Evolutionary conservation across 495 filamentous ascomycete species (phyloP).

Genomic region (Beverwykella pulmonaria): DNA sequence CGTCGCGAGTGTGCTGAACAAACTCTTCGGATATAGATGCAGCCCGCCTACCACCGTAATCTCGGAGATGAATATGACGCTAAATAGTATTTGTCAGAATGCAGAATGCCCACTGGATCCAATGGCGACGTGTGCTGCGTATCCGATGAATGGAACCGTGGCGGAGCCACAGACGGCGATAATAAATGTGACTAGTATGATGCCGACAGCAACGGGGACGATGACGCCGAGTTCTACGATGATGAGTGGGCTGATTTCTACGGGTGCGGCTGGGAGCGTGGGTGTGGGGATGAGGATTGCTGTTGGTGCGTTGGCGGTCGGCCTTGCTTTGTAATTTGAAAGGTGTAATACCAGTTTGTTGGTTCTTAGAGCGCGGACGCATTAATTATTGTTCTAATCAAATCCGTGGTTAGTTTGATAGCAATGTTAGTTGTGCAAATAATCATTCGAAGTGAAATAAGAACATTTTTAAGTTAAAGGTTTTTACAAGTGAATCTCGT

Average conservation of each 20-base stretch:
- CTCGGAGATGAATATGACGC: constrained; percentile 42
- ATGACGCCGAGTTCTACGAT: not conserved
- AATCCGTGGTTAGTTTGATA: not conserved
- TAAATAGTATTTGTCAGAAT: constrained; percentile 53
- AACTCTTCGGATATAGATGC: constrained; percentile 53
- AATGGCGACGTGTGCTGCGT: constrained; percentile 41
- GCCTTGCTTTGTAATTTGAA: constrained; percentile 2
- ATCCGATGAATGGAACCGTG: constrained; percentile 22
- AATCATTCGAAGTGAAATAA: not conserved
- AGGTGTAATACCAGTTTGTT: no score
- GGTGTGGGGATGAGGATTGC: constrained; percentile 2
- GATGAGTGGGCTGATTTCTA: not conserved
- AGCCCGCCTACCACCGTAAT: constrained; percentile 43
- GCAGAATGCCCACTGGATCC: constrained; percentile 47
- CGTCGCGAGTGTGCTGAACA: constrained; percentile 49
- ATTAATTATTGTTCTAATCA: no score
- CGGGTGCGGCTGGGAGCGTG: not conserved
- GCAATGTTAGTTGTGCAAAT: not conserved
- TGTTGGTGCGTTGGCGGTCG: not conserved
- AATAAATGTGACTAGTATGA: not conserved
- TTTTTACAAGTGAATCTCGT: not conserved
- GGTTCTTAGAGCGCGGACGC: no score
- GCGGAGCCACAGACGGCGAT: constrained; percentile 11
- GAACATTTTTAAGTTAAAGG: not conserved
- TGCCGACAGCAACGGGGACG: not conserved